Evolutionary conservation across 2,329 filamentous ascomycete genomes (phyloP), one percentile per base, ranked within the genome.

Genomic region (Saccharata proteae): DNA sequence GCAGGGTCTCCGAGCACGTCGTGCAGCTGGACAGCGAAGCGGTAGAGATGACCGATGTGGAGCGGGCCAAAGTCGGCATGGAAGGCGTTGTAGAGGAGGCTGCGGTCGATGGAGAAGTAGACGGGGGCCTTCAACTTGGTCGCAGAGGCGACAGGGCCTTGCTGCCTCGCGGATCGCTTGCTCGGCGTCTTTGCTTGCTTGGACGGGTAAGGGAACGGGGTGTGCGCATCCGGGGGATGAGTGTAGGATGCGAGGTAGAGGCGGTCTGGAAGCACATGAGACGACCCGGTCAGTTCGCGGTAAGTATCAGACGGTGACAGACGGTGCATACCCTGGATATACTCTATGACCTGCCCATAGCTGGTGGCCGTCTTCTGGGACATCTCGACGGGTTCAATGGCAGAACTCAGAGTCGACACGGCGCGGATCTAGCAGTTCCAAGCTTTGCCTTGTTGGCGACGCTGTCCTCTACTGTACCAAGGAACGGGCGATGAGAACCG

Each of bases 21-120:
- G 52, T 98, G 90, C 52, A 98, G 84, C 47, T 88, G 79, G 32
- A 96, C 81, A 4, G 90, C 88, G 56, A 96, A 98, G 40, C 90
- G 75, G 66, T 96, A 98, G 23, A 98, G 65, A 55, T 98, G 90
- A 16, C 90, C 90, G 44, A 98, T 93, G 64, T 98, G 90, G 37
- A 98, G 67, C 48, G 90, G 90, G 47, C 90, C 90, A 57, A 98
- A 98, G 61, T 98, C 90, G 49, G 92, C 86, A 61, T 96, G 86
- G 60, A 98, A 98, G 18, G 88, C 86, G 57, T 98, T 98, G 69
- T 98, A 98, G 27, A 93, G 70, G 26, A 98, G 75, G 23, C 69
- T 79, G 52, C 93, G 83, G 53, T 98, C 90, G 43, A 96, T 77
- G 30, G 84, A 88, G 59, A 98, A 98, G 63, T 96, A 98, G 53